Evolutionary conservation across 192 early-diverging fungal species (phyloP), one percentile per base, ranked within the genome.

Genomic region (Podila clonocystis): DNA sequence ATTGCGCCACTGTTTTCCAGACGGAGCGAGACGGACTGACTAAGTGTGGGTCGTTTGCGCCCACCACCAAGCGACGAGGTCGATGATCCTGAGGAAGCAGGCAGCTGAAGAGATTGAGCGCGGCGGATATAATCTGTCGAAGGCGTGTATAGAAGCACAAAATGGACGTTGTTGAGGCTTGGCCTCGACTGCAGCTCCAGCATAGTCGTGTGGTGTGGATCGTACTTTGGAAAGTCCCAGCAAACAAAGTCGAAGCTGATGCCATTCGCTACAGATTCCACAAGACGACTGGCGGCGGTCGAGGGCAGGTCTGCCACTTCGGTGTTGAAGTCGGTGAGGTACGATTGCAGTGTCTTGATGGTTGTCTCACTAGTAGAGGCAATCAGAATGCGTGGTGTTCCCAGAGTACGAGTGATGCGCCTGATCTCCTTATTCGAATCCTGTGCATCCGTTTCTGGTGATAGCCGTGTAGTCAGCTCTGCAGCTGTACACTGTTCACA

Each of bases 351-450:
- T 4, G 77, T 69, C 13, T 31, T 58, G 28, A 80, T 67, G 26
- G 77, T 80, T 20, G 62, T 73, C 52, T 80, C 66, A 26, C 77
- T 80, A 38, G 70, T 80, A 11, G 77, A 80, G 3, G 77, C 77
- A 61, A 80, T 80, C 34, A 80, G 52, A 28, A 80, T 80, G 7
- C 77, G 70, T 26, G 77, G 77, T 30, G 66, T 73, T 34, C 77
- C 77, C 4, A 80, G 20, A 0, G 77, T 80, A 3, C 77, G 65
- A 33, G 77, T 80, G 30, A 80, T 80, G 33, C 77, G 77, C 57
- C 73, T 80, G 63, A 80, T 80, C 38, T 80, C 77, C 52, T 69
- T 80, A 17, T 70, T 80, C 26, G 77, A 73, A 45, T 80, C 77
- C 1, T 41, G 57, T 19, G 67, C 61, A 15, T 80, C 77, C 0